Evolutionary conservation across 768 basidiomycete species (phyloP).

Genomic region (Fomitopsis pulvina): DNA sequence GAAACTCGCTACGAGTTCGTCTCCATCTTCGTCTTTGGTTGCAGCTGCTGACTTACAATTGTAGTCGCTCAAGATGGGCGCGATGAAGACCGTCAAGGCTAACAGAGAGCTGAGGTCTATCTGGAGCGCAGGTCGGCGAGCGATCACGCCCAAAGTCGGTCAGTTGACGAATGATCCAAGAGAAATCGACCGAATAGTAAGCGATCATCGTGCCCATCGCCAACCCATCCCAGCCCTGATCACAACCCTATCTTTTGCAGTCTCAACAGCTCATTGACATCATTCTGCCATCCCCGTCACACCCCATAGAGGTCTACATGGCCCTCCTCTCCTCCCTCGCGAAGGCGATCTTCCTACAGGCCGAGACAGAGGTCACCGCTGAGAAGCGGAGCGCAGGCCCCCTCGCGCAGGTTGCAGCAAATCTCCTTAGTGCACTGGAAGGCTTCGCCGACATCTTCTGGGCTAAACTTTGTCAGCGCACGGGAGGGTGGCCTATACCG

Average conservation of each 20-base stretch:
- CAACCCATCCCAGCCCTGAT: no score
- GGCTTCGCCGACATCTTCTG: constrained; percentile 72
- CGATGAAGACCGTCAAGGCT: constrained; percentile 58
- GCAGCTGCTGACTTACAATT: constrained; percentile 9
- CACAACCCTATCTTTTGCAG: no score
- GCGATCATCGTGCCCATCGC: constrained; percentile 19
- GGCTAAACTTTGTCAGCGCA: constrained; percentile 78
- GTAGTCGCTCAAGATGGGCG: constrained; percentile 58
- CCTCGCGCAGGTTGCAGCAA: constrained; percentile 69
- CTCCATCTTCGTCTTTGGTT: constrained; percentile 8
- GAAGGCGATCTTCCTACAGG: constrained; percentile 85
- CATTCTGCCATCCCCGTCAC: constrained; percentile 25
- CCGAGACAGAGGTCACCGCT: constrained; percentile 89
- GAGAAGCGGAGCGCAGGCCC: constrained; percentile 82
- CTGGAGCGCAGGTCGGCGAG: constrained; percentile 65
- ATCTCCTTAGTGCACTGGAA: constrained; percentile 49
- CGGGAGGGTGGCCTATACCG: constrained; percentile 86
- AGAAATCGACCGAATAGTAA: constrained; percentile 59
- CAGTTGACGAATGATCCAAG: constrained; percentile 70
- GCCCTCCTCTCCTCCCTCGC: constrained; percentile 84
- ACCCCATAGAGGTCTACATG: constrained; percentile 45
- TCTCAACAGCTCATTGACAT: constrained; percentile 38
- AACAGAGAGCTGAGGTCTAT: constrained; percentile 46
- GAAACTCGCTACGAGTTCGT: constrained; percentile 46
- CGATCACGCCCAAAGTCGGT: constrained; percentile 83